Conservation (phyloP, 164 flowering plant species). For the Tetracentron sinense region DNA sequence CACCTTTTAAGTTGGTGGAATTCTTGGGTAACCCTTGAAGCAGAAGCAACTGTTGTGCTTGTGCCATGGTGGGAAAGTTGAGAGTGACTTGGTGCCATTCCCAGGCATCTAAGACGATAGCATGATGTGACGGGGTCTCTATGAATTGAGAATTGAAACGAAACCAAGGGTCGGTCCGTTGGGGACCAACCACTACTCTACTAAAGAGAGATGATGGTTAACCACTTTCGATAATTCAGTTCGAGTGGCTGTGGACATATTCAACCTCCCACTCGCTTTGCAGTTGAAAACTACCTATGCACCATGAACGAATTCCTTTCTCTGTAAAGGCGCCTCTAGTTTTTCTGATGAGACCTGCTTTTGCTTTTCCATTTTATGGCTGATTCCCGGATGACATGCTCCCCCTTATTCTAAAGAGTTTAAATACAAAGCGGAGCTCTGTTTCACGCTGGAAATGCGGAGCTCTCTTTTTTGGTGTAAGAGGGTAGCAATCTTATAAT, state of each 20-base stretch:
- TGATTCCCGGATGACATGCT: no score
- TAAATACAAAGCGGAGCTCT: no score
- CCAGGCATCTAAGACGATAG: no score
- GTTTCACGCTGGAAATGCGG: no score
- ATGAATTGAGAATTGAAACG: neutral
- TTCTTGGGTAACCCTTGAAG: neutral
- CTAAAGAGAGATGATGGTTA: neutral
- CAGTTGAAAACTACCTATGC: constrained; percentile 8
- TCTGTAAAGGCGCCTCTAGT: neutral
- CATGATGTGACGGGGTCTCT: constrained; percentile 16
- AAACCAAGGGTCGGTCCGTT: constrained; percentile 1
- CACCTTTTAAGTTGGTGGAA: neutral
- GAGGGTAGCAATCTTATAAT: no score
- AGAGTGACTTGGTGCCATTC: no score
- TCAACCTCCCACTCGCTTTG: constrained; percentile 20
- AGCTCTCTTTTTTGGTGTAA: no score
- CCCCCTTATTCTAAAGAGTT: no score
- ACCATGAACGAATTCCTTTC: neutral
- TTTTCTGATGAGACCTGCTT: neutral
- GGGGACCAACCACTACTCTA: constrained; percentile 13
- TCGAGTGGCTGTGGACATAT: constrained; percentile 14
- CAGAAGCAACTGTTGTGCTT: neutral
- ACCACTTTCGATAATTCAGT: constrained; percentile 10
- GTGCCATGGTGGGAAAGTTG: neutral
- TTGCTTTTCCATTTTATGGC: neutral